phyloP scores from a whole-genome alignment of 805 yeast species.

The Priceomyces melissophilus region DNA sequence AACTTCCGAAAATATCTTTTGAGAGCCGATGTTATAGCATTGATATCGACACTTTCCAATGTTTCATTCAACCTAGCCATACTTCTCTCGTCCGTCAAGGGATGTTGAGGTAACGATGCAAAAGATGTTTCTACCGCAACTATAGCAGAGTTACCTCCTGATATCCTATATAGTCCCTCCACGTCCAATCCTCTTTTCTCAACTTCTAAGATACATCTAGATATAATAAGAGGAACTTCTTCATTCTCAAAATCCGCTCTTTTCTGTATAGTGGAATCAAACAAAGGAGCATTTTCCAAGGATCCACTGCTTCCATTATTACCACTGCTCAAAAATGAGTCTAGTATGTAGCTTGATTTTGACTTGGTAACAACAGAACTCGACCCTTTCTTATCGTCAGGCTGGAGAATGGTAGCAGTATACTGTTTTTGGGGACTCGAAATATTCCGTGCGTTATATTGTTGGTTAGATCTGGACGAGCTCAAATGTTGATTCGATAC shows the following conservation, averaged over 20 bases:
- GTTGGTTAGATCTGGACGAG: too few species aligned
- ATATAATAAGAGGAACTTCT: conserved; percentile 65
- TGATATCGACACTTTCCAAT: conserved; percentile 59
- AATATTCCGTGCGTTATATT: too few species aligned
- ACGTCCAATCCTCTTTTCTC: conserved; percentile 69
- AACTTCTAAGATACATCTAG: conserved; percentile 70
- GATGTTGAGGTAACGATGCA: conserved; percentile 23
- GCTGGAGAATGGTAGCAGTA: conserved; percentile 4
- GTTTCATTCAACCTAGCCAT: conserved; percentile 28
- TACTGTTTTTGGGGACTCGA: conserved; percentile 1
- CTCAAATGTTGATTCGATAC: too few species aligned
- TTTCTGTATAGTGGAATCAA: conserved; percentile 56
- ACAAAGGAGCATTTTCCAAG: conserved; percentile 23
- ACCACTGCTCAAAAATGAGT: conserved; percentile 23
- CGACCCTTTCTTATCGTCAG: conserved; percentile 13
- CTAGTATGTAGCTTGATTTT: conserved; percentile 46
- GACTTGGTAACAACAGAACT: conserved; percentile 36
- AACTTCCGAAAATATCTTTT: conserved; percentile 83
- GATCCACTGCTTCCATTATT: conserved; percentile 5
- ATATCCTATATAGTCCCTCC: conserved; percentile 89
- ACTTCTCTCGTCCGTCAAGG: conserved; percentile 31
- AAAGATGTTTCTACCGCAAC: conserved; percentile 45
- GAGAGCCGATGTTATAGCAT: conserved; percentile 82
- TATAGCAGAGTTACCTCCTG: conserved; percentile 75
- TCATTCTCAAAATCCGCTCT: conserved; percentile 62